Evolutionary conservation across 495 filamentous ascomycete genomes (phyloP), one percentile per base, ranked within the genome.

Genomic region (Hypoxylon crocopeplum): DNA sequence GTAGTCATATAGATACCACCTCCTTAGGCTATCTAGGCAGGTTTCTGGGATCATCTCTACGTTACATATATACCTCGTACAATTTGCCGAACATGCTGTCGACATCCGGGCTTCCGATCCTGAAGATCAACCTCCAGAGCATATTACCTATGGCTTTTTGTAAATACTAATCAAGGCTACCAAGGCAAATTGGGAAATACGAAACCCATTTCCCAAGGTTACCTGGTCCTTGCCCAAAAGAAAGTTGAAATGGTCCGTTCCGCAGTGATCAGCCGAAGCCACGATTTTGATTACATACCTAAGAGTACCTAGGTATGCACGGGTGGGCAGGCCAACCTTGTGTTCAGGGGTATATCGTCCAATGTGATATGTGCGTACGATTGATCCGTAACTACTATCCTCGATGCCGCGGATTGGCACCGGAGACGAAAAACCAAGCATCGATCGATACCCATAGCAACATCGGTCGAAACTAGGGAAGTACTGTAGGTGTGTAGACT

Each of bases 231-330:
- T 56, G 24, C 46, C 37, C 41, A 39, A 34, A 32, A 48, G 21
- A 57, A 48, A 24, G 21, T 58, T 56, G 37, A 51, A 37, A 58
- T 58, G 59, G 53, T 48, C 59, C 59, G 59, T 63, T 58, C 59
- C 59, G 59, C 53, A 58, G 48, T 32, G 59, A 57, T 57, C 59
- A 42, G 34, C 59, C 48, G 59, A 58, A 63, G 48, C 53, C 29
- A 56, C 51, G 41, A 37, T 46, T 52, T 46, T 19, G 20, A 51
- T 56, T 62, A 56, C 47, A 44, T 49, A 48, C 40, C n/a, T n/a
- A n/a, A n/a, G n/a, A 10, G 36, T 36, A 33, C 11, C 13, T 21
- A 16, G 10, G 20, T 32, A 15, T 29, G 24, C 42, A 34, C 21
- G 15, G 42, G 19, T 19, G 16, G 4, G n/a, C n/a, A n/a, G n/a